phyloP scores from a whole-genome alignment of 768 basidiomycete species.

The Mycena galericulata region DNA sequence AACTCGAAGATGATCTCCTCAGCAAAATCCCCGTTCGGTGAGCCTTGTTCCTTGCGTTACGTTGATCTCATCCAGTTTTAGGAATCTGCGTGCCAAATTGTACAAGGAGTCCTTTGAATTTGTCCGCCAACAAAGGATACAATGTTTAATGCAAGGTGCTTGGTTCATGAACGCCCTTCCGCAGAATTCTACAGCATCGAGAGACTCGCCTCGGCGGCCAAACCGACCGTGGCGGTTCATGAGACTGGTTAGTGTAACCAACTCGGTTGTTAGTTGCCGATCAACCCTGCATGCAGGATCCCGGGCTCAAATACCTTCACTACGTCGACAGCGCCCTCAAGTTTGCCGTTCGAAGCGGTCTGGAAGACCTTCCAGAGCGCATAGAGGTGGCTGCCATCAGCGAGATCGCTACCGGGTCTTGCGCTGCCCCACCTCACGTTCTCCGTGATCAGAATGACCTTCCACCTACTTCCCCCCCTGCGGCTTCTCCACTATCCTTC shows the following conservation, averaged over 20 bases:
- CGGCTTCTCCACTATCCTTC: constrained; percentile 79
- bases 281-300: constrained; percentile 64
- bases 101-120: constrained; percentile 94
- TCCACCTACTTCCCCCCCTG: constrained; percentile 62
- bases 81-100: constrained; percentile 85
- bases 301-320: constrained; percentile 82
- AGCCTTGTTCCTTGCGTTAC: constrained; percentile 38
- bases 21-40: constrained; percentile 90
- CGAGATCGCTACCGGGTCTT: constrained; percentile 83
- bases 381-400: constrained; percentile 85
- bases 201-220: constrained; percentile 68
- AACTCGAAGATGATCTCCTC: constrained; percentile 87
- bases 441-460: constrained; percentile 72
- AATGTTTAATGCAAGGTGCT: constrained; percentile 88
- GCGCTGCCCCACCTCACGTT: constrained; percentile 74
- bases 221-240: constrained; percentile 87
- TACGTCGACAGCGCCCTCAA: constrained; percentile 86
- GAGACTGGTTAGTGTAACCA: constrained; percentile 69
- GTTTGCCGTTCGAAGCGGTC: constrained; percentile 80
- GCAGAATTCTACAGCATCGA: constrained; percentile 55
- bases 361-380: constrained; percentile 89
- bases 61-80: constrained; percentile 42
- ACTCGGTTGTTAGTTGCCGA: neutral
- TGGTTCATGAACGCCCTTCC: constrained; percentile 92
- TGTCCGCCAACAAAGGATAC: constrained; percentile 88